Conservation (phyloP, 1,139 yeast species). For the Taiozyma sp. region DNA sequence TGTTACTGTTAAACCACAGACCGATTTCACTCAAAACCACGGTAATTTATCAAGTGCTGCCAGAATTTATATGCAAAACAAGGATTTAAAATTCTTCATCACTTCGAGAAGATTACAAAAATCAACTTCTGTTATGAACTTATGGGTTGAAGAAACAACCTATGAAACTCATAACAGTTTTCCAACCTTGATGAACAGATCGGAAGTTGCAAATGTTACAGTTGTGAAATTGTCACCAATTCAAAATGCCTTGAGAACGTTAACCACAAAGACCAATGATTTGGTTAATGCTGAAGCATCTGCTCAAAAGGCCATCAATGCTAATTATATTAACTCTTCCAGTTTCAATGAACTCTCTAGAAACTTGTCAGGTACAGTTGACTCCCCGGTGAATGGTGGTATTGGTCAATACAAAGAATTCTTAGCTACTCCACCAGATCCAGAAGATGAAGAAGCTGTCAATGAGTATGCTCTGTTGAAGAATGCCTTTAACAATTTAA, state of each 20-base stretch:
- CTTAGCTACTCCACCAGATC: constrained; percentile 36
- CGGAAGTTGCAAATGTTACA: constrained; percentile 56
- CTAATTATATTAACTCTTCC: constrained; percentile 45
- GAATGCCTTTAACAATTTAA: constrained; percentile 66
- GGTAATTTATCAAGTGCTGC: constrained; percentile 45
- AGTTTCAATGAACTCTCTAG: constrained; percentile 68
- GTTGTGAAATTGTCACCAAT: constrained; percentile 74
- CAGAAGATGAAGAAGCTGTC: constrained; percentile 36
- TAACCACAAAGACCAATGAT: constrained; percentile 67
- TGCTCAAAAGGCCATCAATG: constrained; percentile 52
- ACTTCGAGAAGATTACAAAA: constrained; percentile 73
- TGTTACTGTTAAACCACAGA: constrained; percentile 66
- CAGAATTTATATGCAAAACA: constrained; percentile 66
- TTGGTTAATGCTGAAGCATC: constrained; percentile 63
- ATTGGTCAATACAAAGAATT: constrained; percentile 79
- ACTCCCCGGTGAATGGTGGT: constrained; percentile 92
- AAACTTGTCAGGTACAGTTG: constrained; percentile 82
- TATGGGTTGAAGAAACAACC: constrained; percentile 88
- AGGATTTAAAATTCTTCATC: constrained; percentile 66
- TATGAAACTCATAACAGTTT: constrained; percentile 73
- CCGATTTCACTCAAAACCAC: constrained; percentile 41
- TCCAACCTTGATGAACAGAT: constrained; percentile 86
- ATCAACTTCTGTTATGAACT: constrained; percentile 63
- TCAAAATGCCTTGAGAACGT: constrained; percentile 72
- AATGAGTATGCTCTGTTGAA: constrained; percentile 47